Evolutionary conservation across 1,139 yeast genomes (phyloP).

Genomic region (Waltiozyma sp.): DNA sequence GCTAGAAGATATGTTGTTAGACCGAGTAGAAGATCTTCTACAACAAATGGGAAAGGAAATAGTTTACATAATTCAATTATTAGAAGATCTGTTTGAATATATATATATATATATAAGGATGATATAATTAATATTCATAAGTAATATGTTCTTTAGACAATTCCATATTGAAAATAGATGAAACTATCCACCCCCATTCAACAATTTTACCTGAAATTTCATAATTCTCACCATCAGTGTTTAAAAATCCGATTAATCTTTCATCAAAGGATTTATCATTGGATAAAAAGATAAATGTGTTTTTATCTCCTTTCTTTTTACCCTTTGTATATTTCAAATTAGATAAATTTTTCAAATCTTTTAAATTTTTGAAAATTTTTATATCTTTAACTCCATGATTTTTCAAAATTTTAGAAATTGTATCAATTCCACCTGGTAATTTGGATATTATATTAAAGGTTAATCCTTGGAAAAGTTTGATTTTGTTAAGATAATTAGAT

Average conservation of each 20-base stretch:
- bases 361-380: conserved; percentile 25
- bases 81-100: too few relatives aligned
- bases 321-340: conserved; percentile 7
- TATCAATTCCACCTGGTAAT: conserved; percentile 57
- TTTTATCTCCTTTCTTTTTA: conserved; percentile 4
- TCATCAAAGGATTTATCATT: conserved; percentile 30
- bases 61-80: too few relatives aligned
- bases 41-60: too few relatives aligned
- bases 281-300: conserved; percentile 20
- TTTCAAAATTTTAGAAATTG: conserved; percentile 47
- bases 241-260: conserved; percentile 26
- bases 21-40: too few relatives aligned
- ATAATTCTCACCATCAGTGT: conserved; percentile 13
- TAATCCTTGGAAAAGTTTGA: conserved; percentile 33
- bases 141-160: conserved; percentile 1
- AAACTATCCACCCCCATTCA: conserved; percentile 65
- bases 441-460: conserved; percentile 48
- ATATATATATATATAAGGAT: too few relatives aligned
- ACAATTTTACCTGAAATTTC: conserved; percentile 24
- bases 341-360: conserved; percentile 17
- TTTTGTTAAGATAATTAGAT: conserved; percentile 23
- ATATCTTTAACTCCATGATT: conserved; percentile 53
- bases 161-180: conserved; percentile 41
- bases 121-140: background rate
- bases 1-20: background rate